Percentiles rank a stretch among this genome's conserved stretches.
Conservation (phyloP, 805 yeast genomes). For the Cyberlindnera euphorbiiphila region DNA sequence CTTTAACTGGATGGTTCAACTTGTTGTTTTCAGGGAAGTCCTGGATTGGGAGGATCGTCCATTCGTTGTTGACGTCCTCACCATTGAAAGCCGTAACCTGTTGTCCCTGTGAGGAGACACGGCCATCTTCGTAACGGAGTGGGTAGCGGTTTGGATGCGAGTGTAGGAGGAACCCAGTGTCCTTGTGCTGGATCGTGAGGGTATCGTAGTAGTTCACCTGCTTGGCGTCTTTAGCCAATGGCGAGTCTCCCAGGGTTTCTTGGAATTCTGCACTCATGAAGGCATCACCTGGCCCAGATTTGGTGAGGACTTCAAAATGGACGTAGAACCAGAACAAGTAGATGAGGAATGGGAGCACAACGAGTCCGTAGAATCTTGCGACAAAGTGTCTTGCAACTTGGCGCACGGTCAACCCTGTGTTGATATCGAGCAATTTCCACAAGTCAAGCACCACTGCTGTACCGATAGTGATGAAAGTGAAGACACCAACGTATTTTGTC, state of each 20-base stretch:
- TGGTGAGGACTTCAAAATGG: slow-evolving; percentile 76
- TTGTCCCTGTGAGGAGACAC: slow-evolving; percentile 91
- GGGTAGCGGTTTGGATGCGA: slow-evolving; percentile 79
- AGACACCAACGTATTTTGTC: slow-evolving; percentile 93
- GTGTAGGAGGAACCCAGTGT: slow-evolving; percentile 74
- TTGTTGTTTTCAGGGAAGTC: slow-evolving; percentile 40
- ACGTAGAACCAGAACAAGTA: slow-evolving; percentile 89
- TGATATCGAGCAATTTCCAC: slow-evolving; percentile 80
- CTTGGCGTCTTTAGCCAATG: slow-evolving; percentile 65
- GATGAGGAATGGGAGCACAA: slow-evolving; percentile 75
- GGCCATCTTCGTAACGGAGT: slow-evolving; percentile 91
- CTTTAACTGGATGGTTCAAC: slow-evolving; percentile 48
- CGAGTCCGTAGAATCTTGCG: slow-evolving; percentile 67
- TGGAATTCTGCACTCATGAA: slow-evolving; percentile 97
- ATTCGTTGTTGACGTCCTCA: slow-evolving; percentile 65
- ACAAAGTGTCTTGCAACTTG: slow-evolving; percentile 64
- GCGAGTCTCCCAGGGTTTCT: slow-evolving; percentile 83
- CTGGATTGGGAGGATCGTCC: slow-evolving; percentile 75
- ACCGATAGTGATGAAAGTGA: slow-evolving; percentile 87
- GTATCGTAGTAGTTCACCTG: slow-evolving; percentile 72
- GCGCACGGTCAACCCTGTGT: slow-evolving; percentile 56
- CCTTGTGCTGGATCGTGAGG: slow-evolving; percentile 75
- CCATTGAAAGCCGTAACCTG: slow-evolving; percentile 75
- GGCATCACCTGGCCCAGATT: slow-evolving; percentile 93
- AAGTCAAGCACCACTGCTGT: slow-evolving; percentile 79